These are phyloP conservation scores for Fusarium brachygibbosum DNA, from an alignment of 2,329 filamentous ascomycete species.

Conservation along the genomic window DNA sequence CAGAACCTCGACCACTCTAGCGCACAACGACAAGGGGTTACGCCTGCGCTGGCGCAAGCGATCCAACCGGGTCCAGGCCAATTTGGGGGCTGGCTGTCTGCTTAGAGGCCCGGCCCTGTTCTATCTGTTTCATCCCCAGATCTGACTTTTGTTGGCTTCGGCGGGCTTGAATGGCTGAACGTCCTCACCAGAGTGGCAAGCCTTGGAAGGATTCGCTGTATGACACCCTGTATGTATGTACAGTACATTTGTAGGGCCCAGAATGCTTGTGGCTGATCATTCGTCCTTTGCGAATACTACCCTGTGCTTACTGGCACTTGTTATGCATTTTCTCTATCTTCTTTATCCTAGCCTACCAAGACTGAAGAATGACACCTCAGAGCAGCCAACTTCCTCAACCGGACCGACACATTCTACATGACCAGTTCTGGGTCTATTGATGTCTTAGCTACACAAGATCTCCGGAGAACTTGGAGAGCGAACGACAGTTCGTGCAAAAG, in stretches of 20 bases:
- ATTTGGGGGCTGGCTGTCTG: slow-evolving; percentile 13
- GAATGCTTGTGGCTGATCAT: slow-evolving; percentile 18
- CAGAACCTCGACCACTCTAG: slow-evolving; percentile 15
- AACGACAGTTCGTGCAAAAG: slow-evolving; percentile 7
- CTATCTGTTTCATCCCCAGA: slow-evolving; percentile 28
- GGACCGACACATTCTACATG: slow-evolving; percentile 1
- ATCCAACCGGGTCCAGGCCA: slow-evolving; percentile 18
- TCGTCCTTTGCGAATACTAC: slow-evolving; percentile 20
- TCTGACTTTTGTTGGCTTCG: slow-evolving; percentile 5
- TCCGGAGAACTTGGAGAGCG: neutral
- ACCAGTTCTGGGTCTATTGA: slow-evolving; percentile 2
- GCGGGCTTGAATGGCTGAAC: slow-evolving; percentile 14
- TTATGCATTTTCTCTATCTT: neutral
- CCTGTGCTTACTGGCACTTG: neutral
- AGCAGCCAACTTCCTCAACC: slow-evolving; percentile 8
- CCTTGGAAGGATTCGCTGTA: slow-evolving; percentile 6
- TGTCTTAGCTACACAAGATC: slow-evolving; percentile 6
- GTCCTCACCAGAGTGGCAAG: slow-evolving; percentile 14
- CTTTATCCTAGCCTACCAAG: neutral
- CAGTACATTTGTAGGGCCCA: slow-evolving; percentile 11
- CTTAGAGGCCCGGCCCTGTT: slow-evolving; percentile 7
- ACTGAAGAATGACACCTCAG: neutral
- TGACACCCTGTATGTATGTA: slow-evolving; percentile 11
- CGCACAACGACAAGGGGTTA: slow-evolving; percentile 31
- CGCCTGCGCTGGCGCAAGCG: slow-evolving; percentile 16